phyloP scores from a whole-genome alignment of 1,284 basidiomycete genomes.

The Malassezia psittaci region DNA sequence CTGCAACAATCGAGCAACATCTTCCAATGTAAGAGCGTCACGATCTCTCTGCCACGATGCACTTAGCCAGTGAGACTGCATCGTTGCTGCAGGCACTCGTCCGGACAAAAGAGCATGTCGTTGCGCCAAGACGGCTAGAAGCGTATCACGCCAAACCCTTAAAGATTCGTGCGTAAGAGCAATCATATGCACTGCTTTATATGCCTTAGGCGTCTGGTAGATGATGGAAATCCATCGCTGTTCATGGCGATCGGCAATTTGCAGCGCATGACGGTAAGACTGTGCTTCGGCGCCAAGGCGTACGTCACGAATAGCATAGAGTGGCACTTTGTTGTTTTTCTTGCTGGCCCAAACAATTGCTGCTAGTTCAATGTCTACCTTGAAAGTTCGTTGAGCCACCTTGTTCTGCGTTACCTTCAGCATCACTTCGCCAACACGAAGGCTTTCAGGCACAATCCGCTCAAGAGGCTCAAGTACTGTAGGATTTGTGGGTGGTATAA shows the following conservation, averaged over 20 bases:
- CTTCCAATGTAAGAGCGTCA: constrained; percentile 56
- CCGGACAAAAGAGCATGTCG: constrained; percentile 29
- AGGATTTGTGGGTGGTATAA: background rate
- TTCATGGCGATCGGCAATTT: constrained; percentile 50
- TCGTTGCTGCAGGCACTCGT: constrained; percentile 29
- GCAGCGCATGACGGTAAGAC: constrained; percentile 68
- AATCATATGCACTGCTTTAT: constrained; percentile 85
- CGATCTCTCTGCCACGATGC: constrained; percentile 55
- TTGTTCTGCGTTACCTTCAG: constrained; percentile 79
- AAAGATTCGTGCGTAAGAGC: constrained; percentile 64
- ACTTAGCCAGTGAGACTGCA: constrained; percentile 65
- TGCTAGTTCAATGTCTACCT: constrained; percentile 66
- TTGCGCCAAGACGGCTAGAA: constrained; percentile 49
- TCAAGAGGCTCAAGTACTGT: constrained; percentile 8
- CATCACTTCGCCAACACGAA: constrained; percentile 53
- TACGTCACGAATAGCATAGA: constrained; percentile 83
- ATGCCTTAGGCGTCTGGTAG: constrained; percentile 64
- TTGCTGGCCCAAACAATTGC: constrained; percentile 75
- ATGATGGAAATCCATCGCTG: constrained; percentile 65
- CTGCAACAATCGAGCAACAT: constrained; percentile 65
- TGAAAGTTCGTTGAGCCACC: constrained; percentile 64
- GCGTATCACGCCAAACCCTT: constrained; percentile 51
- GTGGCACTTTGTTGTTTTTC: constrained; percentile 61
- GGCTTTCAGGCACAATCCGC: constrained; percentile 13
- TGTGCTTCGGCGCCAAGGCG: constrained; percentile 66